phyloP scores from a whole-genome alignment of 192 early-diverging fungal species.

The Lunasporangiospora selenospora region DNA sequence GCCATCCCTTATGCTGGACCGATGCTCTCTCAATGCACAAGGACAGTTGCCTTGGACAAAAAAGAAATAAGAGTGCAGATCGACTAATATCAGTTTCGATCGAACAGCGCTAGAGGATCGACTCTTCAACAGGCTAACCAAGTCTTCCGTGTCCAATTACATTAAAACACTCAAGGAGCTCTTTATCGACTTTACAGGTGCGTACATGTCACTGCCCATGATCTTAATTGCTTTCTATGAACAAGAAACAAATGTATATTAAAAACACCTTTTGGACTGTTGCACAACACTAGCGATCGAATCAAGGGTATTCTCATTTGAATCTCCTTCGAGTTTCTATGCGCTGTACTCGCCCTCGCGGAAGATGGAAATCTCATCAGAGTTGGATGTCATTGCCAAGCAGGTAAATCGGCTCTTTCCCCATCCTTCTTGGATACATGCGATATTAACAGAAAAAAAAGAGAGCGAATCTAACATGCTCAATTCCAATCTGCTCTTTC shows the following conservation, averaged over 20 bases:
- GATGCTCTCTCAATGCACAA: background rate
- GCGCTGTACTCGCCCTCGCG: conserved; percentile 67
- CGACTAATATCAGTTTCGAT: no score
- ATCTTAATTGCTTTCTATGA: background rate
- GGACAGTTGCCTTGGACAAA: no score
- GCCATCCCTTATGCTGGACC: background rate
- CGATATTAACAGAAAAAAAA: no score
- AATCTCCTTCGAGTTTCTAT: conserved; percentile 69
- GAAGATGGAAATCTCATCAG: conserved; percentile 39
- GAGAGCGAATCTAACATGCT: no score
- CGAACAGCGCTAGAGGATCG: conserved; percentile 68
- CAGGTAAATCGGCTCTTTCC: conserved; percentile 51
- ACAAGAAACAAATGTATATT: background rate
- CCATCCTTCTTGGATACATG: no score
- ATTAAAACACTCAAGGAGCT: conserved; percentile 78
- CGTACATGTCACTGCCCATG: background rate
- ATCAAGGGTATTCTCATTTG: conserved; percentile 73
- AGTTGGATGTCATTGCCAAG: conserved; percentile 60
- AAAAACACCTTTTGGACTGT: background rate
- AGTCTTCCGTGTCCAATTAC: conserved; percentile 57
- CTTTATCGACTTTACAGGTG: conserved; percentile 85
- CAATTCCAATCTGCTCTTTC: no score
- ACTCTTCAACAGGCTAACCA: conserved; percentile 65
- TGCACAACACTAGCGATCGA: conserved; percentile 56
- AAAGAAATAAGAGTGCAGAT: no score